Evolutionary conservation across 257 asterid species (phyloP).

Genomic region (Solanum medicagineum): DNA sequence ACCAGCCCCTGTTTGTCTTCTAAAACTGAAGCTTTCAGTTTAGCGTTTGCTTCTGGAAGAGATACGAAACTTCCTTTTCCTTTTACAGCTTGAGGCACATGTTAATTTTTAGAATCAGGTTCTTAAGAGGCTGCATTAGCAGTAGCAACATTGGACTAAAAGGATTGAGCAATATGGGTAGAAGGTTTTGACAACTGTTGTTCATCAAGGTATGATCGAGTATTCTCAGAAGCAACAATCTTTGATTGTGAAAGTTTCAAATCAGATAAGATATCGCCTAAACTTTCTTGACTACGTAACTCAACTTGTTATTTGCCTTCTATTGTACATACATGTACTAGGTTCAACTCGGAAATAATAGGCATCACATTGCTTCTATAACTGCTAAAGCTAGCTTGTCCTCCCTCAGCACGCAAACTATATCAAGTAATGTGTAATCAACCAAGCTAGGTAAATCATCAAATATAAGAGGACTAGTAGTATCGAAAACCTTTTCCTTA

Average conservation of each 20-base stretch:
- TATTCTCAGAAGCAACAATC: neutral
- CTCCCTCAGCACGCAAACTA: slow-evolving; percentile 37
- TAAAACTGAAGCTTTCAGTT: slow-evolving; percentile 4
- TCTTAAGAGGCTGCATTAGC: slow-evolving; percentile 6
- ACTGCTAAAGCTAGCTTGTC: no score
- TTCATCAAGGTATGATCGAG: slow-evolving; percentile 11
- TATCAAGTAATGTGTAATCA: slow-evolving; percentile 56
- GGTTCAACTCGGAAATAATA: no score
- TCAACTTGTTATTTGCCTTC: no score
- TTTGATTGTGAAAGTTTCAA: no score
- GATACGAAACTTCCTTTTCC: neutral
- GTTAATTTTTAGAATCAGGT: slow-evolving; percentile 1
- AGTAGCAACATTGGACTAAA: slow-evolving; percentile 11
- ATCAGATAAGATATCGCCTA: no score
- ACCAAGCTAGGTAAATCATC: slow-evolving; percentile 41
- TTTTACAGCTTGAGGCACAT: neutral
- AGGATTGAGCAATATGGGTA: slow-evolving; percentile 5
- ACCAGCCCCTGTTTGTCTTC: neutral
- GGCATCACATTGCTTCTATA: no score
- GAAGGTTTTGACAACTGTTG: slow-evolving; percentile 6
- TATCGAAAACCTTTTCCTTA: slow-evolving; percentile 24
- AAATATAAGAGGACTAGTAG: slow-evolving; percentile 23
- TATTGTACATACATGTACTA: no score
- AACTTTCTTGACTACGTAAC: no score
- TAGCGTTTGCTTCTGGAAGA: slow-evolving; percentile 24